Conservation (phyloP, 768 basidiomycete genomes). For the Paxillus ammoniavirescens region DNA sequence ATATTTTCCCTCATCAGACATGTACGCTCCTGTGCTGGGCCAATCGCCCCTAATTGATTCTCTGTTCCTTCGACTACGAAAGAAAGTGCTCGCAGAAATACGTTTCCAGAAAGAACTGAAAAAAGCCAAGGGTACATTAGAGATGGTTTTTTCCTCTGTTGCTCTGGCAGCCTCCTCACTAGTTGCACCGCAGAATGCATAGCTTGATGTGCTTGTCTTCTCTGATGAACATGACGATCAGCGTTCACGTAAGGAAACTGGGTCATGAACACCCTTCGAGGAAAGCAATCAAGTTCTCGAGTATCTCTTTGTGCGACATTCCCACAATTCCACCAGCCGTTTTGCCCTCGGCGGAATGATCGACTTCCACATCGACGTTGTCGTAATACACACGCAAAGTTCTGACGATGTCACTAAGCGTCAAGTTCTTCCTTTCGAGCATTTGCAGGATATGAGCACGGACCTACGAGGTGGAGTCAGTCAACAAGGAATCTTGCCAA, state of each 20-base stretch:
- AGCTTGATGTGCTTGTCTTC: slow-evolving; percentile 8
- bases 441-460: slow-evolving; percentile 73
- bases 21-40: slow-evolving; percentile 90
- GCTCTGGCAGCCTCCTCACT: slow-evolving; percentile 30
- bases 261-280: slow-evolving; percentile 38
- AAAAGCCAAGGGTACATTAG: slow-evolving; percentile 81
- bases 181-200: slow-evolving; percentile 13
- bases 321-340: slow-evolving; percentile 32
- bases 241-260: neutral
- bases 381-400: slow-evolving; percentile 71
- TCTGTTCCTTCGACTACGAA: slow-evolving; percentile 75
- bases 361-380: slow-evolving; percentile 58
- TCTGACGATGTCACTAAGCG: slow-evolving; percentile 65
- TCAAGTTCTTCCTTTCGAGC: slow-evolving; percentile 69
- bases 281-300: slow-evolving; percentile 65
- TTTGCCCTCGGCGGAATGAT: slow-evolving; percentile 29
- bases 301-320: slow-evolving; percentile 63
- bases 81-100: slow-evolving; percentile 83
- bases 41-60: slow-evolving; percentile 92
- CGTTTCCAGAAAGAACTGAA: slow-evolving; percentile 85
- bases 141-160: slow-evolving; percentile 80
- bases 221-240: slow-evolving; percentile 13
- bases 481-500: neutral
- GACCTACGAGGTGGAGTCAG: slow-evolving; percentile 50
- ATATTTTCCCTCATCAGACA: slow-evolving; percentile 50